A percentile compares a stretch with the other conserved stretches of the same genome.
These are phyloP conservation scores for Vigna angularis DNA, from an alignment of 306 rosid genomes.

Conservation along the genomic window DNA sequence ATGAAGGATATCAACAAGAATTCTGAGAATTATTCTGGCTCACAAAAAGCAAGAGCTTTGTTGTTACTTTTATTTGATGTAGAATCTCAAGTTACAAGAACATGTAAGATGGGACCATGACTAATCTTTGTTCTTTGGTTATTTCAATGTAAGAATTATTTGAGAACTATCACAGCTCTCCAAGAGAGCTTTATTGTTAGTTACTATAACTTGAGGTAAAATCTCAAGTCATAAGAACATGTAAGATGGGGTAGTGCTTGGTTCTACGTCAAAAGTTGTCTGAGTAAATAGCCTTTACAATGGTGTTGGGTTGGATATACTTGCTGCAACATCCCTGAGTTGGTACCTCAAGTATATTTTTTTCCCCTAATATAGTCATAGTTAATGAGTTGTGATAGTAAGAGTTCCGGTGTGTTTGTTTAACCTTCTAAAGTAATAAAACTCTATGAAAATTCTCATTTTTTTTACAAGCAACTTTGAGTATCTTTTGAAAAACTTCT, in stretches of 20 bases:
- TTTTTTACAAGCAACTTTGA: background rate
- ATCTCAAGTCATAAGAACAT: too few relatives aligned
- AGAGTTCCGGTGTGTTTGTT: background rate
- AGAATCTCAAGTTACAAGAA: too few relatives aligned
- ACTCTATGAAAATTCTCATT: background rate
- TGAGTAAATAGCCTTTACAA: background rate
- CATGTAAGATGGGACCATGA: too few relatives aligned
- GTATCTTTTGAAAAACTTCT: background rate
- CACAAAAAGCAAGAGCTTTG: too few relatives aligned
- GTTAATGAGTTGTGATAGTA: background rate
- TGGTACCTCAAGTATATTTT: background rate
- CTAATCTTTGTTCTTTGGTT: background rate
- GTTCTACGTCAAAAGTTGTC: background rate
- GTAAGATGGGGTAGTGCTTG: background rate
- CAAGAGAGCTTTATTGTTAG: background rate
- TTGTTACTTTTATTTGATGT: too few relatives aligned
- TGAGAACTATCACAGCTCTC: background rate
- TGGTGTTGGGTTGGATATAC: constrained; percentile 6
- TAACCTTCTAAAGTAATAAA: background rate
- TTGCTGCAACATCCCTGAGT: background rate
- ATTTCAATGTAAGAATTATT: background rate
- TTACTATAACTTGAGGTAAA: background rate
- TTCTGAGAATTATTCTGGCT: too few relatives aligned
- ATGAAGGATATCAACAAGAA: background rate
- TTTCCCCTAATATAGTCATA: background rate